Evolutionary conservation across 1,284 basidiomycete genomes (phyloP).

Genomic region (Trichosporon ovoides): DNA sequence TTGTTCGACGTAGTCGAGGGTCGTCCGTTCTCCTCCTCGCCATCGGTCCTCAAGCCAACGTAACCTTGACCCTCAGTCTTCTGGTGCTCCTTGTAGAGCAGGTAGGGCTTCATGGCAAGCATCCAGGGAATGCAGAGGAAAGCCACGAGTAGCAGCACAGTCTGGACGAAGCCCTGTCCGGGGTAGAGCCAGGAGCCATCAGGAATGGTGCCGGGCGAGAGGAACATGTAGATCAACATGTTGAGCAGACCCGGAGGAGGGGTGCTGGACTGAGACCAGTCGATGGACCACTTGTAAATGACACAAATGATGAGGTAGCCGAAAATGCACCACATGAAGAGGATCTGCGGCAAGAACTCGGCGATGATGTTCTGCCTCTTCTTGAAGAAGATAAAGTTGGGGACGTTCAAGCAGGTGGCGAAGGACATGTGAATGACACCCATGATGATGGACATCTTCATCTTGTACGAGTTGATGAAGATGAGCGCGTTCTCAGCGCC

Average conservation of each 20-base stretch:
- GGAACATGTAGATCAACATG: constrained; percentile 93
- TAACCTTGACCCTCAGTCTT: constrained; percentile 81
- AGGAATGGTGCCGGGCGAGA: constrained; percentile 74
- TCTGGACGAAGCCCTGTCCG: constrained; percentile 84
- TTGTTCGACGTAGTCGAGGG: constrained; percentile 26
- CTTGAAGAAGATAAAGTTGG: constrained; percentile 91
- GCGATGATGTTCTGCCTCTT: constrained; percentile 78
- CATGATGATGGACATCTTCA: constrained; percentile 98
- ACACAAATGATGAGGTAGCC: constrained; percentile 94
- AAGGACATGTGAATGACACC: constrained; percentile 99
- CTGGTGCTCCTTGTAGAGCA: constrained; percentile 85
- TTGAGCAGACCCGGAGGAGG: constrained; percentile 85
- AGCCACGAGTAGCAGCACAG: constrained; percentile 72
- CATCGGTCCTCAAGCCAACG: constrained; percentile 55
- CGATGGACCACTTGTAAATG: constrained; percentile 92
- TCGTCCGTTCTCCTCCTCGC: constrained; percentile 46
- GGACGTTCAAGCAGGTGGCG: constrained; percentile 88
- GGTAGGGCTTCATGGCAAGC: constrained; percentile 88
- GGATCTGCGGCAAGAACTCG: constrained; percentile 94
- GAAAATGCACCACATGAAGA: constrained; percentile 96
- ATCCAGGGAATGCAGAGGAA: constrained; percentile 94
- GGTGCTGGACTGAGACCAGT: constrained; percentile 72
- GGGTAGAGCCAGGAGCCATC: constrained; percentile 68
- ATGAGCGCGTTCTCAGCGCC: constrained; percentile 85
- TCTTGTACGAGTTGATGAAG: constrained; percentile 99